Base-by-base conservation (phyloP, 2,329 filamentous ascomycete species). In the Colletotrichum somersetense region DNA sequence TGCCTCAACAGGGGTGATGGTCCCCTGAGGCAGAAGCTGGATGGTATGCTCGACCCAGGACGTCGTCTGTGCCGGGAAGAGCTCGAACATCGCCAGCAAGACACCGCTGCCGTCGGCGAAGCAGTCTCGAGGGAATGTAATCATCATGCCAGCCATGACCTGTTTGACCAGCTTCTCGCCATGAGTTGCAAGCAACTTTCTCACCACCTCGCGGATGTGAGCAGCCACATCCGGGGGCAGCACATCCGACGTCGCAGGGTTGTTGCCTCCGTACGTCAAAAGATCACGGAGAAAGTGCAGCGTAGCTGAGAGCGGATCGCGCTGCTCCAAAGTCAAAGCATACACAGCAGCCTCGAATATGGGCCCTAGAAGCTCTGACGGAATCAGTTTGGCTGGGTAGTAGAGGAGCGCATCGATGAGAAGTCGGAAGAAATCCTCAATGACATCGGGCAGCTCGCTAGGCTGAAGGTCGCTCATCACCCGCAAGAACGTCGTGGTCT, bases 111-210 rank as follows among this genome's bases (percentile, higher is more conserved):
- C 95, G 79, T 99, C 96, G 0, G 95, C 92, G 79, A 98, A 97
- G 83, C 95, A 98, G 81, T 98, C 96, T 55, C 93, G 90, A 0
- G 96, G 97, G 83, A 99, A 99, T 0, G 93, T 97, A 80, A 98
- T 98, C 96, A 99, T 98, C 95, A 99, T 97, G 72, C 96, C 96
- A 1, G 95, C 96, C 84, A 99, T 88, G 70, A 97, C 91, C 74
- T 95, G 93, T 82, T 97, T 96, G 10, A 96, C 91, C 38, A 99
- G 86, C 67, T 90, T 85, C 77, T 94, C 91, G 48, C 96, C 95
- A 74, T 95, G 91, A 1, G 86, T 84, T 2, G 87, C 75, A 33
- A 97, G 84, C 64, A 98, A 87, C 72, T 89, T 87, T 80, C 92
- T 93, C 71, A 98, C 92, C 10, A 91, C 88, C 44, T 87, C 86